phyloP scores from a whole-genome alignment of 2,329 filamentous ascomycete species.

The Pseudocercospora cruenta region DNA sequence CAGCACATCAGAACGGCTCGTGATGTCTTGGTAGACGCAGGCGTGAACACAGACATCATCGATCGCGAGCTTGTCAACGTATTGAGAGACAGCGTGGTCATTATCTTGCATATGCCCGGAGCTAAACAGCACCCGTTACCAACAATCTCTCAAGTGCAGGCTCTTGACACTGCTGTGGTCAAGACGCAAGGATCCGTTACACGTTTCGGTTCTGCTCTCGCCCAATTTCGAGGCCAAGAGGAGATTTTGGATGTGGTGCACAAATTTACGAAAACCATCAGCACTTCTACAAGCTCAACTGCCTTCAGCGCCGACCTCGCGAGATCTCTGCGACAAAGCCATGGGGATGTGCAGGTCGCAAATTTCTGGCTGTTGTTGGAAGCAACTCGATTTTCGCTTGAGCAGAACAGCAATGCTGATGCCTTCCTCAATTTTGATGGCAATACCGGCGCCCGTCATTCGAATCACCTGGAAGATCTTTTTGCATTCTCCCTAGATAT shows the following conservation, averaged over 20 bases:
- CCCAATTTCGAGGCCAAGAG: constrained; percentile 34
- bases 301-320: constrained; percentile 66
- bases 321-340: constrained; percentile 62
- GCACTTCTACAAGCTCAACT: constrained; percentile 16
- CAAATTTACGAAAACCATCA: constrained; percentile 42
- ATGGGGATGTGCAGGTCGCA: constrained; percentile 64
- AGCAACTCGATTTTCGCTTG: constrained; percentile 64
- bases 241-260: constrained; percentile 30
- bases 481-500: constrained; percentile 70
- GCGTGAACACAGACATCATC: constrained; percentile 67
- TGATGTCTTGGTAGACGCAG: constrained; percentile 64
- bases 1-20: constrained; percentile 76
- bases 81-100: constrained; percentile 72
- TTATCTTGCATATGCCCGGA: constrained; percentile 45
- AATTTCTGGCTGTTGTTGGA: constrained; percentile 81
- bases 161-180: constrained; percentile 24
- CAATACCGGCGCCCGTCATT: background rate
- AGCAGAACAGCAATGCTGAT: constrained; percentile 60
- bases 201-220: constrained; percentile 33
- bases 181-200: constrained; percentile 17
- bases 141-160: constrained; percentile 26
- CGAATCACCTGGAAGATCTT: constrained; percentile 60
- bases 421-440: constrained; percentile 58
- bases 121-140: constrained; percentile 18
- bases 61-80: constrained; percentile 68